phyloP scores from a whole-genome alignment of 768 basidiomycete genomes.

The Mycena metata region DNA sequence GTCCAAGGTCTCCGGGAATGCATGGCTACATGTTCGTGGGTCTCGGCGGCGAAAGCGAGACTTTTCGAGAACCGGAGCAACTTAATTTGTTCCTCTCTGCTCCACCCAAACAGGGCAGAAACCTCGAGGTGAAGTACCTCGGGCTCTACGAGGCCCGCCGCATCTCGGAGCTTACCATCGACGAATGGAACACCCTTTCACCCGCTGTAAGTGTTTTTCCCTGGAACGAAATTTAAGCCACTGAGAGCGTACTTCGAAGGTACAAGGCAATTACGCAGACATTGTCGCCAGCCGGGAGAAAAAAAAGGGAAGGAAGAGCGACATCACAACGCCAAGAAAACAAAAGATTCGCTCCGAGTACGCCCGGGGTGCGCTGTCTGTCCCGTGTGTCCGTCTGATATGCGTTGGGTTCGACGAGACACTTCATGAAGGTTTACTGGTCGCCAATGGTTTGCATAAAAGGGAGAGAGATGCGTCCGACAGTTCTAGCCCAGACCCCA shows the following conservation, averaged over 20 bases:
- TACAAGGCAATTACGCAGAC: constrained; percentile 45
- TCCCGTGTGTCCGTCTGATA: constrained; percentile 64
- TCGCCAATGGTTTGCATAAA: background rate
- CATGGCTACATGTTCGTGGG: constrained; percentile 72
- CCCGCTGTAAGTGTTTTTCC: constrained; percentile 49
- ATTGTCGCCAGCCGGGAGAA: constrained; percentile 51
- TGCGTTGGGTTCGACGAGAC: constrained; percentile 60
- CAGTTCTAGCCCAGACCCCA: background rate
- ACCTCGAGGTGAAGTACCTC: constrained; percentile 58
- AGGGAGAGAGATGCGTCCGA: background rate
- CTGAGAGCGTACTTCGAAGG: constrained; percentile 12
- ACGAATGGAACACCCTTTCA: constrained; percentile 62
- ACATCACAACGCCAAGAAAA: constrained; percentile 33
- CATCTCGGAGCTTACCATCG: constrained; percentile 55
- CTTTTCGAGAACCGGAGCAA: constrained; percentile 55
- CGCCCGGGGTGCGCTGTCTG: constrained; percentile 55
- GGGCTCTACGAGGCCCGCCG: constrained; percentile 61
- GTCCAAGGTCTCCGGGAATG: constrained; percentile 60
- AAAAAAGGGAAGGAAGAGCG: constrained; percentile 55
- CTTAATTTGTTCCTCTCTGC: constrained; percentile 63
- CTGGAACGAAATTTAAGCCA: background rate
- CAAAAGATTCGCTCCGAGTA: constrained; percentile 57
- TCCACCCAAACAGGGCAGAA: constrained; percentile 37
- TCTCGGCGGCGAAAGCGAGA: constrained; percentile 59
- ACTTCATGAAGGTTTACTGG: constrained; percentile 50